Evolutionary conservation across 148 eudicot genomes (phyloP), one percentile per base, ranked within the genome.

Genomic region (Silene latifolia): DNA sequence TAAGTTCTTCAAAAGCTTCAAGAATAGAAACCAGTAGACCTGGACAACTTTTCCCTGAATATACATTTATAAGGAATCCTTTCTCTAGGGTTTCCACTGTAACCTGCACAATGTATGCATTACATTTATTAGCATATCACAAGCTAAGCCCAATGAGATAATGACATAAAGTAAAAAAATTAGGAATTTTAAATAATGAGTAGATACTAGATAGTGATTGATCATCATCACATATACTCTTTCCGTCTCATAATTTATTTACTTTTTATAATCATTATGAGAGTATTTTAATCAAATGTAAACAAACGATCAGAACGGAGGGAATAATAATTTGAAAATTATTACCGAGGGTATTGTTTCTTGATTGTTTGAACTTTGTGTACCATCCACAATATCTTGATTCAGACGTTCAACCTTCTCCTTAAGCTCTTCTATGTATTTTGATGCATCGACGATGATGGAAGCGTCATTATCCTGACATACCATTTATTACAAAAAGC

Each of bases 361-460:
- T 35, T 81, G 86, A 77, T 53, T 67, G 76, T 67, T 76, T 72
- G 91, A 88, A 73, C 68, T 82, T 85, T 83, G 83, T 24, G 80
- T 79, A 60, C 76, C 71, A 23, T 53, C 64, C 9, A 81, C 63
- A 0, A 88, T 74, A 67, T 89, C 96, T 85, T 81, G 85, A 57
- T 90, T 89, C 63, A 93, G 79, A 27, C 75, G 84, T 69, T 93
- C 91, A n/a, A 93, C 96, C 84, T 86, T 93, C 24, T 85, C 84
- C 57, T 90, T 90, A 29, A 93, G 83, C 72, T 90, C 89, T 82
- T 79, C 87, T 59, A 93, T 93, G 65, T 93, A 93, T 74, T 89
- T 90, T 27, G 98, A 87, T 67, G 98, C 98, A 73, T 93, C 93
- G 10, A 81, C 80, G 11, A 93, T 86, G 84, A 93, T 93, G 42